These are phyloP conservation scores for Zygotorulaspora danielsina DNA, from an alignment of 805 yeast genomes.

Conservation along the genomic window DNA sequence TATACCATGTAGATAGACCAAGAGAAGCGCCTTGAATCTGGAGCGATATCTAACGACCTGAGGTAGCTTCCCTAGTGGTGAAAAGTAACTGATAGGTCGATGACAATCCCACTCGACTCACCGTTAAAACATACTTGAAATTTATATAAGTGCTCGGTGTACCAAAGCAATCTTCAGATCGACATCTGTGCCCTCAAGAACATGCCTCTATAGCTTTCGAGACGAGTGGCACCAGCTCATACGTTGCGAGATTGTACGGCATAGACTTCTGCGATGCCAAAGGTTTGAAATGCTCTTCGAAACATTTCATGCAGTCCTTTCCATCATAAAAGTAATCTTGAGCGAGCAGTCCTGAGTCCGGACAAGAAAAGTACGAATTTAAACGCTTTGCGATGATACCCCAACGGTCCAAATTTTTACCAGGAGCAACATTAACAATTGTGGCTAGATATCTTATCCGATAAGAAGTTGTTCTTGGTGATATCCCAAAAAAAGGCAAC, in stretches of 20 bases:
- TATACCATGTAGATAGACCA: too few relatives aligned
- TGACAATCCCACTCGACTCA: too few relatives aligned
- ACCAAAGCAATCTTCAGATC: too few relatives aligned
- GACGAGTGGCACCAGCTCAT: slow-evolving; percentile 2
- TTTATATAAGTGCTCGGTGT: too few relatives aligned
- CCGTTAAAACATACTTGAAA: too few relatives aligned
- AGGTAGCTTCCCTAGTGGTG: too few relatives aligned
- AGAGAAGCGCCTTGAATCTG: too few relatives aligned
- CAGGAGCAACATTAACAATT: background rate
- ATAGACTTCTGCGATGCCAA: background rate
- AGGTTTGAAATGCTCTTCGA: background rate
- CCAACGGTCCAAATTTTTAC: slow-evolving; percentile 4
- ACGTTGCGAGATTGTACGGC: background rate
- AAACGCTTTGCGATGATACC: slow-evolving; percentile 1
- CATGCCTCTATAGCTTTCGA: background rate
- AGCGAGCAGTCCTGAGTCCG: background rate
- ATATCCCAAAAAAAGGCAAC: too few relatives aligned
- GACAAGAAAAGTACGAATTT: slow-evolving; percentile 1
- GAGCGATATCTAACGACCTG: too few relatives aligned
- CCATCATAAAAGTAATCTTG: slow-evolving; percentile 3
- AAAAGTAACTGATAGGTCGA: too few relatives aligned
- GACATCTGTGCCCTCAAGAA: too few relatives aligned
- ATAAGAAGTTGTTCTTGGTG: background rate
- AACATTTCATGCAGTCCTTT: slow-evolving; percentile 4
- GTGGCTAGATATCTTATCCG: slow-evolving; percentile 3